Base-by-base conservation (phyloP, 2,329 filamentous ascomycete genomes). In the Emmonsiellopsis sp. region DNA sequence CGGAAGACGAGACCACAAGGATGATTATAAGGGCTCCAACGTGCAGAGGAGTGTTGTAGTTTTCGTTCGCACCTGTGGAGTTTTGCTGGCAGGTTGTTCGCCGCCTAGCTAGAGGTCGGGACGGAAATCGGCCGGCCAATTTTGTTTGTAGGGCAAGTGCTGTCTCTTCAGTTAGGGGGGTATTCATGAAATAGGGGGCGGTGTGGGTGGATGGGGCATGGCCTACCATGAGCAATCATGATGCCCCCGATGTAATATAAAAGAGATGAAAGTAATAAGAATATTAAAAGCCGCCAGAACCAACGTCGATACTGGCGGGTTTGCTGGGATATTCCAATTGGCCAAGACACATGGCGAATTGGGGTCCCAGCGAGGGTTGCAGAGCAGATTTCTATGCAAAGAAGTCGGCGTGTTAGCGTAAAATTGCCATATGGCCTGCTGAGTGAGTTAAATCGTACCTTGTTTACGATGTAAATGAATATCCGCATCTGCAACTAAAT, bases 21-120 rank as follows among this genome's bases (percentile, higher is more conserved):
- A 87, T 85, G 45, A 86, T 70, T 48, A 85, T 70, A 55, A 87
- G 68, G 33, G 83, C 84, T 56, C 80, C 80, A 47, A 87, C 77
- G 59, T 87, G 84, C 40, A 84, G 70, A 0, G 77, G 72, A 0
- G 80, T 82, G 60, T 87, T 79, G 65, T 87, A 87, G n/a, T 60
- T 51, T 21, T 53, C 52, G n/a, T 57, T 53, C 9, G 55, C 53
- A 7, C 59, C 59, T 3, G 1, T 7, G 44, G 61, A 61, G n/a
- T 64, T 61, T 3, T 57, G 58, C 13, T 57, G 60, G 51, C 65
- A 68, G n/a, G 55, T 57, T 43, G 61, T 59, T 36, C 42, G 33
- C 4, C 51, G 43, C 52, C 64, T 55, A 40, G 59, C 59, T 3
- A 52, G 9, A n/a, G 53, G 42, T 39, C 45, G 44, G 33, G 39